A percentile compares a stretch with the other conserved stretches of the same genome.
These are phyloP conservation scores for Boletellus sp. DNA, from an alignment of 768 basidiomycete genomes.

Conservation along the genomic window DNA sequence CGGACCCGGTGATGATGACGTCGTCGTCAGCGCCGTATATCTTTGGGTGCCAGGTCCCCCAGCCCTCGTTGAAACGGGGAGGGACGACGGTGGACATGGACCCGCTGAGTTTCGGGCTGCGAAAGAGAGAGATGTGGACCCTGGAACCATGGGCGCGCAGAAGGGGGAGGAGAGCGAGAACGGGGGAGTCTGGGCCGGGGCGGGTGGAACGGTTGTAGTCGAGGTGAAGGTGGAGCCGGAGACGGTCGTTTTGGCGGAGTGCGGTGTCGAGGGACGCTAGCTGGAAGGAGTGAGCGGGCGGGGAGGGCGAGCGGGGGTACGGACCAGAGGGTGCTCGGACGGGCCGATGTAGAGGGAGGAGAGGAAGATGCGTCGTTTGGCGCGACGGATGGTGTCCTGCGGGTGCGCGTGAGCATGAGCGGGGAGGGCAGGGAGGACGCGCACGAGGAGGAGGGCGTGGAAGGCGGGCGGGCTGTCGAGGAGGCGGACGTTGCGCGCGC, in stretches of 20 bases:
- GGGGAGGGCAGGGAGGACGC: slow-evolving; percentile 17
- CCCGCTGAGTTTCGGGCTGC: slow-evolving; percentile 81
- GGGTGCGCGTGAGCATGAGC: not conserved
- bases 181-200: slow-evolving; percentile 66
- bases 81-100: slow-evolving; percentile 76
- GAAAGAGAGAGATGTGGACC: slow-evolving; percentile 77
- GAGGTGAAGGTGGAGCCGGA: slow-evolving; percentile 69
- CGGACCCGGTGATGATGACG: slow-evolving; percentile 89
- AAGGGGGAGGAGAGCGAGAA: slow-evolving; percentile 67
- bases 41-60: slow-evolving; percentile 98
- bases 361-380: slow-evolving; percentile 77
- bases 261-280: slow-evolving; percentile 61
- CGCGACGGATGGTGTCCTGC: slow-evolving; percentile 75
- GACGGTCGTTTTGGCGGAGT: slow-evolving; percentile 52
- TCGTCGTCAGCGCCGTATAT: slow-evolving; percentile 92
- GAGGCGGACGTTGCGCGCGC: slow-evolving; percentile 48
- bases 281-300: slow-evolving; percentile 39
- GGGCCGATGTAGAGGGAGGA: slow-evolving; percentile 88
- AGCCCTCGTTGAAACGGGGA: slow-evolving; percentile 94
- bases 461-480: slow-evolving; percentile 59
- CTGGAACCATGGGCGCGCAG: slow-evolving; percentile 66
- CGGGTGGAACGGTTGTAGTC: slow-evolving; percentile 81
- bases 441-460: slow-evolving; percentile 49
- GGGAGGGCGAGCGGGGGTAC: slow-evolving; percentile 23
- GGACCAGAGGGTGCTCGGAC: slow-evolving; percentile 73